phyloP scores from a whole-genome alignment of 305 asterid genomes.

The Fraxinus sp. region DNA sequence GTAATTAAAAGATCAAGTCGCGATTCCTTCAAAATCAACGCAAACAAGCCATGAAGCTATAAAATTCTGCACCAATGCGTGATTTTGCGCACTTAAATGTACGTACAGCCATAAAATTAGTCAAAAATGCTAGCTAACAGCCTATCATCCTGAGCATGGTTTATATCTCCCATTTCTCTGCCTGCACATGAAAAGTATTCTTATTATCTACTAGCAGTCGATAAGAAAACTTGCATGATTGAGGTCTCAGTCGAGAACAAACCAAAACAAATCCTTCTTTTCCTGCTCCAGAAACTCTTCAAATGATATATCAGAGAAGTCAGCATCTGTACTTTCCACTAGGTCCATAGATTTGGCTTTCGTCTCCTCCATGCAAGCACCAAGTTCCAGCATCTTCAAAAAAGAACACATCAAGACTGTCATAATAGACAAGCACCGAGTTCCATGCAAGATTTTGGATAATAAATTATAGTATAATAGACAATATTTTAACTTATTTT shows the following conservation, averaged over 20 bases:
- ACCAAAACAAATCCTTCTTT: constrained; percentile 83
- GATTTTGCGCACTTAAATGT: constrained; percentile 32
- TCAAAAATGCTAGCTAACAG: constrained; percentile 12
- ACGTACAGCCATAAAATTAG: constrained; percentile 35
- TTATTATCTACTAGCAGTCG: constrained; percentile 14
- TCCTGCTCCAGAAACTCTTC: constrained; percentile 81
- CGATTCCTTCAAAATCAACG: constrained; percentile 27
- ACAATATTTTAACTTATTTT: background rate
- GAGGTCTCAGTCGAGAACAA: constrained; percentile 24
- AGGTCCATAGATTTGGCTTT: constrained; percentile 41
- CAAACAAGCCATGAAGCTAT: constrained; percentile 39
- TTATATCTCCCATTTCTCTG: constrained; percentile 60
- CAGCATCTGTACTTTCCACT: constrained; percentile 44
- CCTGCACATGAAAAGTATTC: constrained; percentile 44
- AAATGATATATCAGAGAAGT: constrained; percentile 62
- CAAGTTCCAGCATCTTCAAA: constrained; percentile 68
- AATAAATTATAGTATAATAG: background rate
- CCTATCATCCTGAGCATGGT: constrained; percentile 40
- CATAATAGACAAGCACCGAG: background rate
- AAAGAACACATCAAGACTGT: background rate
- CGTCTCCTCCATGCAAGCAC: constrained; percentile 51
- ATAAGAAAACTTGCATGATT: constrained; percentile 1
- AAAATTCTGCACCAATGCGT: constrained; percentile 41
- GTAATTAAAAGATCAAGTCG: background rate
- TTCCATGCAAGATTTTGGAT: background rate